Conservation (phyloP, 164 flowering plant species). For the Platanus orientalis region DNA sequence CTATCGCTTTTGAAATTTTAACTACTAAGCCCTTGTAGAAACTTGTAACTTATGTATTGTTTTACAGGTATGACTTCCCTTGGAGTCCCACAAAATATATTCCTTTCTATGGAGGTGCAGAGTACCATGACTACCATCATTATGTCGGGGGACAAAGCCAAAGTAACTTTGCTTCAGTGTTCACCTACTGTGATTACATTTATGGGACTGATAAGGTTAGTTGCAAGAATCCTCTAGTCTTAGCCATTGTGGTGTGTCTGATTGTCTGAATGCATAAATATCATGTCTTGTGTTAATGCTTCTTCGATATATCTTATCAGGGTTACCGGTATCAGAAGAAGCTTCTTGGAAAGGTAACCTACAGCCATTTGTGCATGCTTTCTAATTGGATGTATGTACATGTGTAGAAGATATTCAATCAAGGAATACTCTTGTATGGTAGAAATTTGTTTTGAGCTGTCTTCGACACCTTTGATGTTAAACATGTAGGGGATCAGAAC, state of each 20-base stretch:
- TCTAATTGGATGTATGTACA: too few relatives aligned
- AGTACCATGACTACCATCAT: constrained; percentile 95
- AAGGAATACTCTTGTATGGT: too few relatives aligned
- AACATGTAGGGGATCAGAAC: too few relatives aligned
- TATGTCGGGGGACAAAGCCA: constrained; percentile 96
- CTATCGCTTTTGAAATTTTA: too few relatives aligned
- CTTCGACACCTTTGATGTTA: too few relatives aligned
- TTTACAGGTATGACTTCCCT: constrained; percentile 90
- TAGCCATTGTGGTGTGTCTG: background rate
- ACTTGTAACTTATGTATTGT: too few relatives aligned
- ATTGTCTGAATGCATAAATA: background rate
- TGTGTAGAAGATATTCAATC: too few relatives aligned
- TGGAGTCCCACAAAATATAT: constrained; percentile 75
- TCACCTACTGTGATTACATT: constrained; percentile 93
- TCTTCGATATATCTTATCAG: constrained; percentile 31
- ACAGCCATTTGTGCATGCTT: background rate
- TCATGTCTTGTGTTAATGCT: background rate
- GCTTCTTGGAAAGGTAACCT: constrained; percentile 55
- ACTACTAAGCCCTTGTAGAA: too few relatives aligned
- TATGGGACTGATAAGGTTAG: constrained; percentile 96
- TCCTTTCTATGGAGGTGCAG: constrained; percentile 97
- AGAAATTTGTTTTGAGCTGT: too few relatives aligned
- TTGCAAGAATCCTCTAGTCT: background rate
- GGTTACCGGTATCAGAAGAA: constrained; percentile 83
- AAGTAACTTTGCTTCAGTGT: constrained; percentile 87